Evolutionary conservation across 768 basidiomycete genomes (phyloP), one percentile per base, ranked within the genome.

Genomic region (Cytidiella melzeri): DNA sequence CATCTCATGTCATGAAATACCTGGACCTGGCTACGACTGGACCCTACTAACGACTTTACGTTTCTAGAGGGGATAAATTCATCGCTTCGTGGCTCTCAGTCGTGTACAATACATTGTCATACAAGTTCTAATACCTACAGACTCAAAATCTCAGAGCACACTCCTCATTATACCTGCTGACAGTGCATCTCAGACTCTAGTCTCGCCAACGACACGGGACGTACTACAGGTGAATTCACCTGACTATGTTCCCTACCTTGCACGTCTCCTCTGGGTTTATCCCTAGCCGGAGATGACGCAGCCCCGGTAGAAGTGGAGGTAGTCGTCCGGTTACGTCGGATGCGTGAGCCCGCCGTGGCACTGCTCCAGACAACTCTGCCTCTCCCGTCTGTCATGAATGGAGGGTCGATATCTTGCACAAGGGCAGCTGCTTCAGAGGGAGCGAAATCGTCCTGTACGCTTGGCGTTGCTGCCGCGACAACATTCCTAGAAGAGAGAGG

Each of bases 291-390:
- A 13, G 13, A 36, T 12, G 39, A 18, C 20, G 34, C 2, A 5
- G 21, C 18, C 18, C 27, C 45, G 21, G 28, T 25, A 5, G 30
- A 15, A 23, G 34, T 41, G 30, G 42, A 37, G 30, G 49, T 37
- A 34, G 27, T 42, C 21, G 48, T 50, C 25, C 48, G 41, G n/a
- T 24, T 13, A 23, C 42, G 39, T 26, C 49, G 49, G n/a, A 26
- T 7, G 10, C 36, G 49, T 13, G 30, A 7, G 9, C 21, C n/a
- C 19, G 44, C 43, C 21, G 43, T 46, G 12, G 34, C 37, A 18
- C 44, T 60, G 39, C 66, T 67, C 65, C 65, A 65, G 4, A 67
- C 66, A 26, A 67, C 66, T 15, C 64, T 58, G 15, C 67, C 65
- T n/a, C 64, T 64, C 1, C 65, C 67, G 47, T 68, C 67, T 2